Evolutionary conservation across 2,329 filamentous ascomycete species (phyloP).

Genomic region (Coniochaeta prunicola): DNA sequence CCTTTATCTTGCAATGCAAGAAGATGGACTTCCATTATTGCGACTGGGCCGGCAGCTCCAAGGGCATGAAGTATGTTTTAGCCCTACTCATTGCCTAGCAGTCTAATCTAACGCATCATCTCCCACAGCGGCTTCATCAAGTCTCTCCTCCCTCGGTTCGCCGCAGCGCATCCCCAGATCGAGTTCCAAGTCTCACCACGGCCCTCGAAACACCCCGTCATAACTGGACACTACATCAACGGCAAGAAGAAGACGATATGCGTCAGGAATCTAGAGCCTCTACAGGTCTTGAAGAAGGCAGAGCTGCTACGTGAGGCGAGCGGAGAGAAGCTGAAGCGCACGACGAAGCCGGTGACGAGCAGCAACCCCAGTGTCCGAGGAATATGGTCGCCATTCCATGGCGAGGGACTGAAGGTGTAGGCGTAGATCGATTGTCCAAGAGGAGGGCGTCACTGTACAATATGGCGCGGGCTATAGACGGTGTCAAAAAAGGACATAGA

Average conservation of each 20-base stretch:
- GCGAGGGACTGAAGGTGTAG: conserved; percentile 48
- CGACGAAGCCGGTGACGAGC: conserved; percentile 57
- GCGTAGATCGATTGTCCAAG: neutral
- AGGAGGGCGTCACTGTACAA: neutral
- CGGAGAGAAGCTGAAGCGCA: conserved; percentile 63
- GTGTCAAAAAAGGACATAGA: neutral
- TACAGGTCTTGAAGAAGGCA: conserved; percentile 75
- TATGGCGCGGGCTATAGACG: neutral
- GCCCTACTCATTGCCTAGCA: neutral
- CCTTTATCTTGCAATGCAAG: conserved; percentile 97
- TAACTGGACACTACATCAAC: conserved; percentile 90
- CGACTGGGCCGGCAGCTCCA: conserved; percentile 89
- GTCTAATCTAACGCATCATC: conserved; percentile 4
- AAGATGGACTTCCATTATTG: conserved; percentile 95
- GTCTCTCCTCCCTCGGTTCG: conserved; percentile 68
- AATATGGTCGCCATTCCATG: conserved; percentile 65
- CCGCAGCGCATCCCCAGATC: conserved; percentile 73
- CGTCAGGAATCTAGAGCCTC: conserved; percentile 75
- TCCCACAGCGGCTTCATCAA: conserved; percentile 68
- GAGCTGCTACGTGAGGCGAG: conserved; percentile 66
- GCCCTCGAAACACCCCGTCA: conserved; percentile 81
- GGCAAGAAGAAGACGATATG: conserved; percentile 79
- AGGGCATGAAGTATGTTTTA: conserved; percentile 76
- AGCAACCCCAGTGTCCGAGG: conserved; percentile 61
- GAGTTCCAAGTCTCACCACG: conserved; percentile 89